These are phyloP conservation scores for Theileria parva DNA, from an alignment of 169 alveolate genomes.

Conservation along the genomic window DNA sequence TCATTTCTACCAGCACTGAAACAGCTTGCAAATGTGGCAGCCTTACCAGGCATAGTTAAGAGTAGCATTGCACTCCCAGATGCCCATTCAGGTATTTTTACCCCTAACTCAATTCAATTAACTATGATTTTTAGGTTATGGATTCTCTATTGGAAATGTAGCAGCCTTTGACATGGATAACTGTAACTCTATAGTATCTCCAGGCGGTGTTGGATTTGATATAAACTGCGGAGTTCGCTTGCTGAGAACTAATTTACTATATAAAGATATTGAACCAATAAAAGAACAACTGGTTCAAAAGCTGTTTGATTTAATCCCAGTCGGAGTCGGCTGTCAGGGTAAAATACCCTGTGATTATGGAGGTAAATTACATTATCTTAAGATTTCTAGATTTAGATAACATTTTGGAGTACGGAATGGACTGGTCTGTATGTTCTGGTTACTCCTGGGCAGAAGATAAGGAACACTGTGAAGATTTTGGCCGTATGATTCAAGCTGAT, in stretches of 20 bases:
- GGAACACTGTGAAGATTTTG: conserved; percentile 84
- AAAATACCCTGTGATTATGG: conserved; percentile 68
- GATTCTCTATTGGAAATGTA: conserved; percentile 88
- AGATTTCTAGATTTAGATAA: conserved; percentile 56
- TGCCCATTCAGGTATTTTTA: conserved; percentile 75
- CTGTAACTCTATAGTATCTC: conserved; percentile 83
- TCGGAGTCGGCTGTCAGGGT: conserved; percentile 88
- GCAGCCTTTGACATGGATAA: conserved; percentile 87
- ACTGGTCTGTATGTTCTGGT: conserved; percentile 77
- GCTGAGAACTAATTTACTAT: conserved; percentile 67
- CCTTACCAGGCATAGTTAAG: conserved; percentile 86
- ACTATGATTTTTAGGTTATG: conserved; percentile 73
- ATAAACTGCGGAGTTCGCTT: conserved; percentile 89
- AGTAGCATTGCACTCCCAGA: conserved; percentile 85
- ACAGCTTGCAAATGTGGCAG: conserved; percentile 87
- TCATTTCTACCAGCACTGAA: conserved; percentile 87
- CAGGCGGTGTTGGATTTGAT: conserved; percentile 91
- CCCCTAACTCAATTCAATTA: neutral
- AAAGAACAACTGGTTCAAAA: conserved; percentile 81
- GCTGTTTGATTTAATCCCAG: conserved; percentile 86
- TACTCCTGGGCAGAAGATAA: conserved; percentile 84
- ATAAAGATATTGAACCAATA: conserved; percentile 66
- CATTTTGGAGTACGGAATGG: conserved; percentile 83
- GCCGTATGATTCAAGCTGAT: conserved; percentile 85
- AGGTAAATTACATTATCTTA: neutral